phyloP scores from a whole-genome alignment of 768 basidiomycete species.

The Bullera alba region DNA sequence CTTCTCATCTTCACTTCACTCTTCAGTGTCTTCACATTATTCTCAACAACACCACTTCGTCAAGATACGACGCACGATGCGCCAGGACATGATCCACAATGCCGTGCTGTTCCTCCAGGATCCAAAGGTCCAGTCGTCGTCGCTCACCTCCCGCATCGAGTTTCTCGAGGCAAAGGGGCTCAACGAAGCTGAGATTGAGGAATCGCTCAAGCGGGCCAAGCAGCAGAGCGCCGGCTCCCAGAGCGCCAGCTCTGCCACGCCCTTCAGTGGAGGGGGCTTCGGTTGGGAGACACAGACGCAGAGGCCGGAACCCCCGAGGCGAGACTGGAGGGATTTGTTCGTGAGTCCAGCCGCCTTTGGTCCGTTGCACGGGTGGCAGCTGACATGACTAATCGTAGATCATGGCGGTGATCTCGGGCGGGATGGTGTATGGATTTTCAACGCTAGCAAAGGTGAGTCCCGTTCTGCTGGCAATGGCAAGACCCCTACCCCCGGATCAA shows the following conservation, averaged over 20 bases:
- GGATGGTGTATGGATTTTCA: slow-evolving; percentile 69
- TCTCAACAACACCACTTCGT: no score
- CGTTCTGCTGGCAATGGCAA: background rate
- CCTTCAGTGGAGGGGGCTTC: no score
- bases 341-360: slow-evolving; percentile 52
- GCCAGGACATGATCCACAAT: slow-evolving; percentile 71
- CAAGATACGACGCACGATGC: no score
- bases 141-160: slow-evolving; percentile 74
- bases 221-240: background rate
- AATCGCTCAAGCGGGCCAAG: slow-evolving; percentile 59
- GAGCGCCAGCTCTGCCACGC: no score
- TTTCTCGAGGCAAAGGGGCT: slow-evolving; percentile 96
- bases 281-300: background rate
- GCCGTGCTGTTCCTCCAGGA: slow-evolving; percentile 81
- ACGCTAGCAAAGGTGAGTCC: slow-evolving; percentile 65
- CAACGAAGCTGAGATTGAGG: slow-evolving; percentile 72
- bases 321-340: slow-evolving; percentile 98
- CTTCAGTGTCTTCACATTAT: no score
- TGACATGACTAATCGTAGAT: slow-evolving; percentile 55
- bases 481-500: background rate
- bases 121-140: slow-evolving; percentile 71
- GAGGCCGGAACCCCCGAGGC: slow-evolving; percentile 50
- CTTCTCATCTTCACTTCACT: no score
- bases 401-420: slow-evolving; percentile 82
- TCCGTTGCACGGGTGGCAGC: background rate